These are phyloP conservation scores for Starmerella apis DNA, from an alignment of 805 yeast genomes.

Conservation along the genomic window DNA sequence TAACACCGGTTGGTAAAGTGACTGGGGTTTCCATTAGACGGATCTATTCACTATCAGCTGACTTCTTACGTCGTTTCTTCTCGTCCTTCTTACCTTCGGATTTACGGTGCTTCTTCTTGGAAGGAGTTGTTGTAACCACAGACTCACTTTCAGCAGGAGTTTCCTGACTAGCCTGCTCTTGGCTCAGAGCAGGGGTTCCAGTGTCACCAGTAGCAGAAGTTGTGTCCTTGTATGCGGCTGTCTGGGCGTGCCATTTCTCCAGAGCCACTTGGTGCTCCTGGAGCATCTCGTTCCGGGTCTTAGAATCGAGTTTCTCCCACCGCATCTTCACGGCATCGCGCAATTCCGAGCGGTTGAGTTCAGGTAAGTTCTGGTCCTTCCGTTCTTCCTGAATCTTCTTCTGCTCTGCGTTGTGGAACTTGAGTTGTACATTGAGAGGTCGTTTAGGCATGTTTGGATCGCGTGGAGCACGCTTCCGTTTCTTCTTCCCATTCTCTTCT, in stretches of 20 bases:
- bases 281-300: conserved; percentile 64
- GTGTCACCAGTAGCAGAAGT: conserved; percentile 1
- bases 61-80: conserved; percentile 35
- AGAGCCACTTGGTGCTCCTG: conserved; percentile 39
- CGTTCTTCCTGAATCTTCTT: conserved; percentile 62
- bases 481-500: conserved; percentile 11
- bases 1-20: too few species aligned
- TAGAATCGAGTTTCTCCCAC: conserved; percentile 66
- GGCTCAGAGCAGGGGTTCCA: not conserved
- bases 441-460: conserved; percentile 96
- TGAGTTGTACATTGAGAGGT: conserved; percentile 79
- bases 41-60: not conserved
- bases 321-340: conserved; percentile 66
- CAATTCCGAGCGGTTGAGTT: conserved; percentile 64
- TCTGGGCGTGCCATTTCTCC: conserved; percentile 38
- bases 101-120: conserved; percentile 25
- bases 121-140: not conserved
- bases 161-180: conserved; percentile 3
- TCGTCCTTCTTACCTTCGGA: conserved; percentile 34
- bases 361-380: conserved; percentile 45
- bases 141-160: not conserved
- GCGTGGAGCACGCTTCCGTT: conserved; percentile 42
- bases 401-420: conserved; percentile 64
- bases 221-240: conserved; percentile 38
- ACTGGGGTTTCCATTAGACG: too few species aligned